A percentile compares a stretch with the other conserved stretches of the same genome.
Evolutionary conservation across 139 green algal species (phyloP).

Genomic region (Raphidocelis subcapitata): DNA sequence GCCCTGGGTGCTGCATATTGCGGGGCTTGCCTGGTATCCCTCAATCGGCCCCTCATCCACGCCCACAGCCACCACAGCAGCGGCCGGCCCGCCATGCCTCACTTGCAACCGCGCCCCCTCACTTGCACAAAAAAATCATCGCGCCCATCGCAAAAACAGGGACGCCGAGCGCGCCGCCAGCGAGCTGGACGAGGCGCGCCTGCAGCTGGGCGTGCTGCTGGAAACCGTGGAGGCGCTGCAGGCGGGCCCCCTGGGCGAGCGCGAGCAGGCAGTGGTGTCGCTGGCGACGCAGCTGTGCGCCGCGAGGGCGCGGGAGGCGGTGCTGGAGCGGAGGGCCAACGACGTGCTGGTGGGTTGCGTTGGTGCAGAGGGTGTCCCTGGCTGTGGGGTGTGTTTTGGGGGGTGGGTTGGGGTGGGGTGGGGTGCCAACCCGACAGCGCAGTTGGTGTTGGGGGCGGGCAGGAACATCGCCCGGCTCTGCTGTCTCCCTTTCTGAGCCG

Average conservation of each 20-base stretch:
- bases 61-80: too few species aligned
- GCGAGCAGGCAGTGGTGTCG: slow-evolving; percentile 51
- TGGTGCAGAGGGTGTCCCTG: background rate
- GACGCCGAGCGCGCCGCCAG: slow-evolving; percentile 15
- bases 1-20: too few species aligned
- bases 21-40: too few species aligned
- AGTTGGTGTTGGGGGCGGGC: too few species aligned
- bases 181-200: slow-evolving; percentile 46
- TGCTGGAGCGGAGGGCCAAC: slow-evolving; percentile 33
- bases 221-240: slow-evolving; percentile 78
- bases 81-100: too few species aligned
- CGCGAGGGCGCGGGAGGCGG: slow-evolving; percentile 26
- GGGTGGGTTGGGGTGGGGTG: too few species aligned
- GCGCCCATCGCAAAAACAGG: slow-evolving; percentile 13
- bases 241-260: slow-evolving; percentile 39
- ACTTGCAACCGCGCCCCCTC: background rate
- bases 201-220: slow-evolving; percentile 59
- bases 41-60: too few species aligned
- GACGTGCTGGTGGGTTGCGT: slow-evolving; percentile 52
- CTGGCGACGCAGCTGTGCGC: slow-evolving; percentile 65
- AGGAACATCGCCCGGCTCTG: too few species aligned
- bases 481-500: too few species aligned
- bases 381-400: background rate
- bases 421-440: too few species aligned
- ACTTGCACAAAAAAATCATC: too few species aligned